Conservation (phyloP, 495 filamentous ascomycete species). For the Aspergillus taichungensis region DNA sequence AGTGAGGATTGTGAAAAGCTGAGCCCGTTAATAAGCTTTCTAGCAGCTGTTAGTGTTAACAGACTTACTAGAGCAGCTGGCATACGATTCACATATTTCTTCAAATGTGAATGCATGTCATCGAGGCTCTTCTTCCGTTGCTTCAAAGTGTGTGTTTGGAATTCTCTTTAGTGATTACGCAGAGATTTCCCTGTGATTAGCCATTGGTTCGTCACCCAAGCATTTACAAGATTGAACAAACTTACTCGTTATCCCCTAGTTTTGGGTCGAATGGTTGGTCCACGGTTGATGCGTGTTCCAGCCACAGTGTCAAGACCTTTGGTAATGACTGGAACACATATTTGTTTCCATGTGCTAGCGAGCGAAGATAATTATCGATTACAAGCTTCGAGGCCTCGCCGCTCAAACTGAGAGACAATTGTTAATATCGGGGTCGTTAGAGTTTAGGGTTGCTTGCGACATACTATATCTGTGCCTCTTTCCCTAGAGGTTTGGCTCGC, state of each 20-base stretch:
- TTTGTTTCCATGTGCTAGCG: conserved; percentile 79
- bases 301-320: conserved; percentile 82
- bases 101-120: conserved; percentile 60
- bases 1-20: conserved; percentile 83
- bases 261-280: conserved; percentile 59
- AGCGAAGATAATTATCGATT: conserved; percentile 85
- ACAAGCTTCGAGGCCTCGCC: conserved; percentile 84
- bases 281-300: conserved; percentile 75
- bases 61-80: conserved; percentile 60
- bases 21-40: conserved; percentile 10
- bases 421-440: not conserved
- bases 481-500: conserved; percentile 61
- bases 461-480: conserved; percentile 47
- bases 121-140: conserved; percentile 58
- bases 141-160: conserved; percentile 43
- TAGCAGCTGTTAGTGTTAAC: not conserved
- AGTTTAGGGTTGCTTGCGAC: conserved; percentile 1
- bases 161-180: conserved; percentile 34
- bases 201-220: too few species aligned
- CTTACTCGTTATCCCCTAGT: conserved; percentile 49
- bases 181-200: not conserved
- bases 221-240: not conserved
- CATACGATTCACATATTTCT: conserved; percentile 63
- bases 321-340: conserved; percentile 92
- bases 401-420: conserved; percentile 30